A percentile compares a stretch with the other conserved stretches of the same genome.
These are phyloP conservation scores for Leucocoprinus birnbaumii DNA, from an alignment of 768 basidiomycete species.

Conservation along the genomic window DNA sequence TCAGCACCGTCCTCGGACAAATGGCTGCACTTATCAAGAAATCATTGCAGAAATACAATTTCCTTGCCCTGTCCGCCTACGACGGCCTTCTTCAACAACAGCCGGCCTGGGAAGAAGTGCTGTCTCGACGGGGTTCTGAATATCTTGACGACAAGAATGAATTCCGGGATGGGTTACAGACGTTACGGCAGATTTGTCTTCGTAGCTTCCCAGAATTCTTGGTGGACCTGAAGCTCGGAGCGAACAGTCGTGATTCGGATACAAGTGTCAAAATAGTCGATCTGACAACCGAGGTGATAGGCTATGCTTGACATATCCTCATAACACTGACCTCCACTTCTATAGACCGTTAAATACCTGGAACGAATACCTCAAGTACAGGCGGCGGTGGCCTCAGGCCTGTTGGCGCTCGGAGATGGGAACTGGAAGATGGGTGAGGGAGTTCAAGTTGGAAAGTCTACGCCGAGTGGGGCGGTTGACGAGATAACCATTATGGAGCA, in stretches of 20 bases:
- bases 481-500: constrained; percentile 68
- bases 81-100: constrained; percentile 55
- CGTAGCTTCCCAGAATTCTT: constrained; percentile 84
- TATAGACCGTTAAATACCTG: constrained; percentile 66
- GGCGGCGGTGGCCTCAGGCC: constrained; percentile 60
- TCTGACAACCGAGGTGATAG: constrained; percentile 42
- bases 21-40: constrained; percentile 69
- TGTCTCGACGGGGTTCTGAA: constrained; percentile 48
- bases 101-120: constrained; percentile 63
- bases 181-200: constrained; percentile 65
- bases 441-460: constrained; percentile 7
- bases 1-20: constrained; percentile 62
- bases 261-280: constrained; percentile 63
- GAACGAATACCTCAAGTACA: constrained; percentile 69
- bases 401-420: constrained; percentile 76
- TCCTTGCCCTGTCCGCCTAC: constrained; percentile 75
- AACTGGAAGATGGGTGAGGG: constrained; percentile 83
- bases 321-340: neutral
- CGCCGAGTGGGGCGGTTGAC: constrained; percentile 48
- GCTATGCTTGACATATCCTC: neutral
- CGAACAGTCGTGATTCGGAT: constrained; percentile 53
- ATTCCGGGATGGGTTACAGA: constrained; percentile 64
- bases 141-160: constrained; percentile 54
- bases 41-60: constrained; percentile 73
- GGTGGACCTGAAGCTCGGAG: constrained; percentile 71